Conservation (phyloP, 805 yeast genomes). For the Cyberlindnera galapagoensis region DNA sequence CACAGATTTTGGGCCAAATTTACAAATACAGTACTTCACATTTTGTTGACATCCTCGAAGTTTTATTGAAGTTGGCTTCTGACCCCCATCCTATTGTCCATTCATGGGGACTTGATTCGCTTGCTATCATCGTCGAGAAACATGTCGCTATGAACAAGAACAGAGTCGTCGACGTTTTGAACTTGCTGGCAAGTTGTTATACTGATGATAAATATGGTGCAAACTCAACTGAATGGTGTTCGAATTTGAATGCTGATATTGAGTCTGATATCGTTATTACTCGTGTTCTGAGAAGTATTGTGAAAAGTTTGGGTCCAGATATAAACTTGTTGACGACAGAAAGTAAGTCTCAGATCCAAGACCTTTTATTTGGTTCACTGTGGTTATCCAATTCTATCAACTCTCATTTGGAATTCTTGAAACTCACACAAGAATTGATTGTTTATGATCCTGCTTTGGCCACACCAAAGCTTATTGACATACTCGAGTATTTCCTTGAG, state of each 20-base stretch:
- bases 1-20: conserved; percentile 42
- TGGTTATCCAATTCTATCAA: conserved; percentile 28
- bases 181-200: conserved; percentile 32
- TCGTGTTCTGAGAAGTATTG: conserved; percentile 36
- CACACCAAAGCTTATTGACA: conserved; percentile 22
- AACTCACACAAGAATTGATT: conserved; percentile 38
- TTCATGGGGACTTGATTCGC: conserved; percentile 59
- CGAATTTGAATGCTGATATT: conserved; percentile 41
- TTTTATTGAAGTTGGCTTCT: conserved; percentile 49
- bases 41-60: conserved; percentile 43
- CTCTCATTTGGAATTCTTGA: conserved; percentile 31
- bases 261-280: conserved; percentile 40
- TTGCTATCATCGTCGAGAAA: conserved; percentile 48
- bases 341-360: conserved; percentile 28
- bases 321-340: conserved; percentile 27
- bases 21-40: conserved; percentile 35
- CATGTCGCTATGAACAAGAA: conserved; percentile 40
- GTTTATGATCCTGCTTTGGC: conserved; percentile 39
- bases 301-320: conserved; percentile 55
- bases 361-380: conserved; percentile 29
- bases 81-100: conserved; percentile 89
- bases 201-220: conserved; percentile 45
- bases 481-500: conserved; percentile 27
- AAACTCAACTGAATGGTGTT: conserved; percentile 34
- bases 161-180: conserved; percentile 38